Percentiles rank a stretch among this genome's conserved stretches.
phyloP scores from a whole-genome alignment of 164 flowering plant genomes.

The grape (Vitis vinifera) region DNA sequence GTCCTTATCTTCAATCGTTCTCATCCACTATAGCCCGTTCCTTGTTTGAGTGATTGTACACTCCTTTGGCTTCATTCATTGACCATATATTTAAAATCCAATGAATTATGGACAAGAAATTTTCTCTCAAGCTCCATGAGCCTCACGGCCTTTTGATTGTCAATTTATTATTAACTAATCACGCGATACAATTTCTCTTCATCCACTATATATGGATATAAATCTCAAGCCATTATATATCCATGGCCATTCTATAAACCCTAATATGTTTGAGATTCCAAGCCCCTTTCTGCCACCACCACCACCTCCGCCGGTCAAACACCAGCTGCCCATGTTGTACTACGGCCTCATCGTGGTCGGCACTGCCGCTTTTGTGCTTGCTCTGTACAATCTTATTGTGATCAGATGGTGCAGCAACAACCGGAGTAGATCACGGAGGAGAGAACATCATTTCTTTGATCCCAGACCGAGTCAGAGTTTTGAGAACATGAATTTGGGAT shows the following conservation, averaged over 20 bases:
- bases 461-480: neutral
- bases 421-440: conserved; percentile 6
- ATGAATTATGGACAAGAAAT: neutral
- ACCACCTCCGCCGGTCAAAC: conserved; percentile 18
- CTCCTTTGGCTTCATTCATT: conserved; percentile 19
- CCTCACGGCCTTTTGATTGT: conserved; percentile 17
- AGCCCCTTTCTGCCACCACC: neutral
- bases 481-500: conserved; percentile 1
- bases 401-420: conserved; percentile 33
- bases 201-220: no score
- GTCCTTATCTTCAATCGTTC: neutral
- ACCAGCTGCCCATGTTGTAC: conserved; percentile 44
- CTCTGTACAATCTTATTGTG: conserved; percentile 44
- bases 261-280: neutral
- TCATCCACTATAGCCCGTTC: neutral
- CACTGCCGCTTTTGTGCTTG: conserved; percentile 38
- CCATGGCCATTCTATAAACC: neutral
- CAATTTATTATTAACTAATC: neutral
- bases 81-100: no score
- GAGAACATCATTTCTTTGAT: neutral
- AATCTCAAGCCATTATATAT: neutral
- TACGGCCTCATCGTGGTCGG: conserved; percentile 51
- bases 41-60: conserved; percentile 1
- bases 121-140: conserved; percentile 7
- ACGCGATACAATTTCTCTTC: neutral